Base-by-base conservation (phyloP, 352 stramenopile species). In the Phytophthora pini region DNA sequence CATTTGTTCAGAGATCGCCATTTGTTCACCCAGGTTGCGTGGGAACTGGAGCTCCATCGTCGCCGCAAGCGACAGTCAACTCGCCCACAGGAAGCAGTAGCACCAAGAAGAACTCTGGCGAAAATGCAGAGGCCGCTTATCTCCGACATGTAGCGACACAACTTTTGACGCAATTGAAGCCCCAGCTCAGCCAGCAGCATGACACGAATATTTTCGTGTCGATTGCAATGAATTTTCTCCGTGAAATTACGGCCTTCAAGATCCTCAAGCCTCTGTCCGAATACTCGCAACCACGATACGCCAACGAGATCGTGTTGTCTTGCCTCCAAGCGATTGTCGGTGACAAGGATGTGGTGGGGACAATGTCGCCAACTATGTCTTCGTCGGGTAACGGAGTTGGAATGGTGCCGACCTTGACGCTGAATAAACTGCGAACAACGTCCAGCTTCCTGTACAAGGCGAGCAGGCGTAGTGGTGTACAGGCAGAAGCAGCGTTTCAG, bases 11-110 rank as follows among this genome's bases (percentile, higher is more conserved):
- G 58, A 69, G 63, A 41, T 87, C 86, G 7, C 68, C 65, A 46
- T 90, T 91, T 32, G 51, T 92, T 31, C 86, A 94, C 46, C 86
- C 86, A 4, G 86, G 77, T n/a, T 93, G 85, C 45, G 71, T 78
- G 5, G 45, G 32, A n/a, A 41, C 59, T 15, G 62, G 59, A 15
- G 11, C 50, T 10, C 5, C 55, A n/a, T 32, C 58, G 3, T 59
- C 54, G 22, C 26, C 61, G 11, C 43, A 49, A 13, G 22, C 43
- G 22, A 49, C 43, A 49, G 10, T 44, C 6, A 47, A 15, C n/a
- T 32, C 47, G 17, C 20, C 27, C 22, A 32, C 11, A 17, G 31
- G 43, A 13, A 36, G 39, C 44, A 60, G 38, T 41, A 57, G n/a
- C 5, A 20, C 27, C 15, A 80, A 65, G 54, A 80, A 76, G 32